A percentile compares a stretch with the other conserved stretches of the same genome.
Evolutionary conservation across 2,329 filamentous ascomycete species (phyloP).

Genomic region (Colletotrichum higginsianum): DNA sequence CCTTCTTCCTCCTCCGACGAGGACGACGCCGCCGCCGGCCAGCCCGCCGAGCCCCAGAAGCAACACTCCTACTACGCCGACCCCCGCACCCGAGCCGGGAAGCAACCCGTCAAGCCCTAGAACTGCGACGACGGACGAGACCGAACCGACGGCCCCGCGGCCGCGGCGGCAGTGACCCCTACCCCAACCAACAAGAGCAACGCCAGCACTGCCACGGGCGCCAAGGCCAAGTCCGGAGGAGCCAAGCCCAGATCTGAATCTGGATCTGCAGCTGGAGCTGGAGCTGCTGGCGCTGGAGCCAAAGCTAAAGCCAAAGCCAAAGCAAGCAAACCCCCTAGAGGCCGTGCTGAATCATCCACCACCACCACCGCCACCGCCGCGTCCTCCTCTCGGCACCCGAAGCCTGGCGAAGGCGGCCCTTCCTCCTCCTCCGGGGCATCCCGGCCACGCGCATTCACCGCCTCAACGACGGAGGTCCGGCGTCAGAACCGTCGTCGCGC

Average conservation of each 20-base stretch:
- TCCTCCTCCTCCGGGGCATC: constrained; percentile 12
- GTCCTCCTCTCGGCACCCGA: constrained; percentile 13
- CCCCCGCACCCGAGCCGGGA: constrained; percentile 19
- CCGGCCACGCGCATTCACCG: constrained; percentile 2
- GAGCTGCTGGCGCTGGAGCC: no score
- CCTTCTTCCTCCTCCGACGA: background rate
- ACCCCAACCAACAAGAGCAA: background rate
- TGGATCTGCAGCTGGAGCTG: background rate
- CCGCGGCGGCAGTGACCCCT: no score
- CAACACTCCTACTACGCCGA: constrained; percentile 1
- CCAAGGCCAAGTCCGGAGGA: no score
- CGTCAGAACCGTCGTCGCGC: background rate
- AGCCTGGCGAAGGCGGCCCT: background rate
- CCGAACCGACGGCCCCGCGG: background rate
- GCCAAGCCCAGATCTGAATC: background rate
- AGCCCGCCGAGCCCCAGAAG: background rate
- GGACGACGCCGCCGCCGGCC: constrained; percentile 1
- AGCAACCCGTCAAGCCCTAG: constrained; percentile 32
- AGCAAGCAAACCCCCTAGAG: background rate
- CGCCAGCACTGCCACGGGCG: background rate
- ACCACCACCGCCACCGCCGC: background rate
- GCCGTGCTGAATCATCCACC: constrained; percentile 13
- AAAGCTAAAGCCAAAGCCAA: background rate
- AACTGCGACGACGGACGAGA: constrained; percentile 13
- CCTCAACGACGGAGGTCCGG: constrained; percentile 10